Evolutionary conservation across 2,329 filamentous ascomycete species (phyloP), one percentile per base, ranked within the genome.

Genomic region (Hortaea sp.): DNA sequence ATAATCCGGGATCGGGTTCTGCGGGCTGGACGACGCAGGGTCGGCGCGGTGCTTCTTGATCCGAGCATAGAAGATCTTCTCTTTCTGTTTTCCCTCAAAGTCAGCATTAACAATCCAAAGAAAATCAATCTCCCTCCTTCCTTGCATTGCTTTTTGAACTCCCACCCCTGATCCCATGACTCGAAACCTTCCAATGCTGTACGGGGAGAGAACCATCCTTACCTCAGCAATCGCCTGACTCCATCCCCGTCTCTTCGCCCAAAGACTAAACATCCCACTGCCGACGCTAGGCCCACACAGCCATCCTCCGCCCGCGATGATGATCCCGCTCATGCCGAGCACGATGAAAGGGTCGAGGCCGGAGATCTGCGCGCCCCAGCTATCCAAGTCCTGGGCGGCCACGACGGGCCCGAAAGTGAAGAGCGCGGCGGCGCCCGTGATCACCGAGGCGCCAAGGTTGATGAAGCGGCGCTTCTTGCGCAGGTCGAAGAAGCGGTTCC

Each of bases 1-100:
- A 69, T 95, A 98, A 65, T 98, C 92, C 39, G 90, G 89, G 1
- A 95, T 86, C 12, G 92, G 92, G 70, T 97, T 97, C 44, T 86
- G 79, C 57, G 92, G 82, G 37, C 87, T 94, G 52, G 88, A 94
- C 45, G 84, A 84, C 11, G 82, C 85, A 3, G 92, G 90, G 65
- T 98, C 90, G 51, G 94, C 90, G 28, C 92, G 82, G 71, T 92
- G 84, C 67, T 84, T 87, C 74, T 89, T 92, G 69, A 98, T 86
- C 55, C 90, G 79, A 50, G 82, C 79, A 67, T 90, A 95, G 72
- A 98, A 95, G 66, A 90, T 84, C 60, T 82, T 87, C 70, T 98
- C 92, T 77, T 95, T 97, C 77, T 86, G 56, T 47, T 32, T 7
- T 13, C 29, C 27, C 7, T 28, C 9, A 7, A 6, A 20, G 30